Base-by-base conservation (phyloP, 345 rosid genomes). In the Syzygium aqueum region DNA sequence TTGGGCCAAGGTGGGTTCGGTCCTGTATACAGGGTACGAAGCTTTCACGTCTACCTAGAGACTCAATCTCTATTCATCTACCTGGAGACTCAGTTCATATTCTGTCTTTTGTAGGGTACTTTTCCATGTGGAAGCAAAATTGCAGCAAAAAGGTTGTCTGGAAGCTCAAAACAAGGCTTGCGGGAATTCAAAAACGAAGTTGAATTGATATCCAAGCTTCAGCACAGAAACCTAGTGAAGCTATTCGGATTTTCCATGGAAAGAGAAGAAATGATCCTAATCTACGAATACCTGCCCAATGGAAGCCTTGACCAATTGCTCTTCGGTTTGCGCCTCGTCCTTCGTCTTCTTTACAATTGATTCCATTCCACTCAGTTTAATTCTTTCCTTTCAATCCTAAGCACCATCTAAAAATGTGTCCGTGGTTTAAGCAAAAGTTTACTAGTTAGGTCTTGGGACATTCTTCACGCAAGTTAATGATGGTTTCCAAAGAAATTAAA, bases 141-240 rank as follows among this genome's bases (percentile, higher is more conserved):
- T 43, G 90, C 89, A 11, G 89, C 88, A 27, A 87, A 87, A 77
- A 89, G 87, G 77, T 65, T 87, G 30, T 77, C 89, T 8, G 37
- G 86, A 49, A 30, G 8, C 21, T 90, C 90, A 6, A 78, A 87
- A 37, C 89, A 89, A 87, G 88, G 86, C 11, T 25, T 86, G 7
- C 33, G 84, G 23, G 90, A 90, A 85, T 90, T 90, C 63, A 84
- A 67, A 30, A 90, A 88, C 52, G 90, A 90, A 85, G 87, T 88
- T 4, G 27, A 37, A 30, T 67, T 87, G 84, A 67, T 88, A 19
- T 33, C 89, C 30, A 90, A 85, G 65, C 89, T 87, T 84, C 90
- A 90, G 33, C 89, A 87, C 65, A 85, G 61, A 80, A 56, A 90
- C 33, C 86, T 88, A 84, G 87, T 90, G 37, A 88, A 56, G 73